A percentile compares a stretch with the other conserved stretches of the same genome.
phyloP scores from a whole-genome alignment of 345 rosid species.

The Citrus cavaleriei region DNA sequence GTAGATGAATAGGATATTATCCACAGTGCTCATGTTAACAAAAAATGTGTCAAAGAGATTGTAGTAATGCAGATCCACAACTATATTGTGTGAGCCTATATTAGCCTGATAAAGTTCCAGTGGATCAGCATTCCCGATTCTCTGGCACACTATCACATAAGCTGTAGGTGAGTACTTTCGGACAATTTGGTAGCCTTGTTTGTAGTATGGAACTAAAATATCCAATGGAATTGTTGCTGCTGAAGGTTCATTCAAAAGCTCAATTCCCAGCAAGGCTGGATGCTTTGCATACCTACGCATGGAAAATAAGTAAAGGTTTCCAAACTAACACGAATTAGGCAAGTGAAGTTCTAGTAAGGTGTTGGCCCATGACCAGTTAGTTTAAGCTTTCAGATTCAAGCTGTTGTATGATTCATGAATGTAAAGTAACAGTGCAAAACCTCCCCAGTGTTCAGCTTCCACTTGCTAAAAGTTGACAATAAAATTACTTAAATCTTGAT shows the following conservation, averaged over 20 bases:
- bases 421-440: neutral
- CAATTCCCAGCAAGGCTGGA: slow-evolving; percentile 63
- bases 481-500: neutral
- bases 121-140: slow-evolving; percentile 74
- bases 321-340: neutral
- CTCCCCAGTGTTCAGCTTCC: neutral
- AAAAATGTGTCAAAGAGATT: slow-evolving; percentile 62
- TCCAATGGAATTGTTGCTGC: slow-evolving; percentile 58
- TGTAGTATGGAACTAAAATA: slow-evolving; percentile 50
- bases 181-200: slow-evolving; percentile 55
- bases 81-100: slow-evolving; percentile 50
- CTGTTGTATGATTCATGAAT: neutral
- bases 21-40: slow-evolving; percentile 46
- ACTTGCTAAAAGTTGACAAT: neutral
- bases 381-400: slow-evolving; percentile 2
- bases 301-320: neutral
- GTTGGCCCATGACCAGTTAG: neutral
- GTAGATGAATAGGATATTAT: slow-evolving; percentile 50
- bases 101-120: slow-evolving; percentile 61
- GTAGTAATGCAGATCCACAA: slow-evolving; percentile 76
- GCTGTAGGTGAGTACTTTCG: slow-evolving; percentile 50
- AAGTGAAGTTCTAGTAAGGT: neutral
- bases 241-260: slow-evolving; percentile 74
- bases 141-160: slow-evolving; percentile 67
- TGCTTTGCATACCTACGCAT: slow-evolving; percentile 51